Percentiles rank a stretch among this genome's conserved stretches.
These are phyloP conservation scores for Cladosporium colombiae DNA, from an alignment of 2,329 filamentous ascomycete genomes.

Conservation along the genomic window DNA sequence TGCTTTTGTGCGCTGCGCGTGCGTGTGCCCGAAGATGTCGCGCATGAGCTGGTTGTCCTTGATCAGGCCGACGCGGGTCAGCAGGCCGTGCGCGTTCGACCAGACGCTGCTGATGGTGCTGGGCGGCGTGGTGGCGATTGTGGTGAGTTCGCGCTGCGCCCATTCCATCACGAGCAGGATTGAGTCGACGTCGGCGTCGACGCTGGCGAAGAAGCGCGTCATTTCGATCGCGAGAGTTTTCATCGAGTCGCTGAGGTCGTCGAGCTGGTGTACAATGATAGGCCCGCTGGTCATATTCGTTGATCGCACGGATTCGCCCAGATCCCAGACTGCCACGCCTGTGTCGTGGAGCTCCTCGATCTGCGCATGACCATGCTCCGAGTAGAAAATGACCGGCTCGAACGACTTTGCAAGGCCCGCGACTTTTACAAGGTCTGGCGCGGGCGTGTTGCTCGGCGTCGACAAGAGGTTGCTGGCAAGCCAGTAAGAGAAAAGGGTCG, in stretches of 20 bases:
- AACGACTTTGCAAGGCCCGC: constrained; percentile 87
- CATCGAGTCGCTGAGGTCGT: constrained; percentile 81
- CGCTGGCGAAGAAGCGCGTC: constrained; percentile 88
- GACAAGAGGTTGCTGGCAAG: constrained; percentile 67
- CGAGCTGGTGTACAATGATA: constrained; percentile 81
- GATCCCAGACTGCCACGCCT: constrained; percentile 89
- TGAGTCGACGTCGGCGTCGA: constrained; percentile 89
- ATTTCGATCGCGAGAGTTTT: constrained; percentile 83
- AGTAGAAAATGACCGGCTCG: constrained; percentile 92
- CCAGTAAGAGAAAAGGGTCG: constrained; percentile 65
- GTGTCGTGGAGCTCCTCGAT: constrained; percentile 88
- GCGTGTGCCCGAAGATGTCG: constrained; percentile 75
- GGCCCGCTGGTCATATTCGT: constrained; percentile 90
- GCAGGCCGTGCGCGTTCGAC: constrained; percentile 78
- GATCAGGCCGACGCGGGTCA: constrained; percentile 60
- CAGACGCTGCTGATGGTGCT: constrained; percentile 71
- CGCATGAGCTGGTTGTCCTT: constrained; percentile 55
- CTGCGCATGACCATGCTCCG: constrained; percentile 82
- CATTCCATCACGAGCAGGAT: constrained; percentile 96
- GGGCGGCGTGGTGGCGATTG: constrained; percentile 62
- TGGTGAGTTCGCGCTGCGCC: constrained; percentile 80
- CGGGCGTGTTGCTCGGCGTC: constrained; percentile 65
- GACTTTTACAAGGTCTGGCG: constrained; percentile 86
- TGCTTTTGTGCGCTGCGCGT: constrained; percentile 75
- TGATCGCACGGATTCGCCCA: constrained; percentile 83